These are phyloP conservation scores for Cadophora gregata DNA, from an alignment of 2,329 filamentous ascomycete genomes.

Conservation along the genomic window DNA sequence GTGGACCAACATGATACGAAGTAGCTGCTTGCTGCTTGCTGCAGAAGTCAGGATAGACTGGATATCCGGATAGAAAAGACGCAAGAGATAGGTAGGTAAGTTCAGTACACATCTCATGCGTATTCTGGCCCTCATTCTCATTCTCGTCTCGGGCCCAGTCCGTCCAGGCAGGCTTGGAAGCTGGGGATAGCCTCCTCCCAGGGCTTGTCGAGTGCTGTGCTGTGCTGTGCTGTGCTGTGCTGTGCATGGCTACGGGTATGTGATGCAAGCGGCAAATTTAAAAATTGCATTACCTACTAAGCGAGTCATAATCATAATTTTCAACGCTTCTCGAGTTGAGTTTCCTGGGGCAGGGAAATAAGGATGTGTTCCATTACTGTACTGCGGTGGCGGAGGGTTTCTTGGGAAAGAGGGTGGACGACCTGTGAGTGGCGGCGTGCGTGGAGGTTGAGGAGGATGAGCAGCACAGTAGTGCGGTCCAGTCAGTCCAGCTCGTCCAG, in stretches of 20 bases:
- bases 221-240: background rate
- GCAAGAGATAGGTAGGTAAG: background rate
- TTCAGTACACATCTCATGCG: background rate
- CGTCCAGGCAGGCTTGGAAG: constrained; percentile 14
- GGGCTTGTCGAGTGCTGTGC: background rate
- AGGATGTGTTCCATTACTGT: background rate
- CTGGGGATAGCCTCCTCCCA: constrained; percentile 12
- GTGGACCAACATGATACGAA: constrained; percentile 9
- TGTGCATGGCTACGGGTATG: constrained; percentile 14
- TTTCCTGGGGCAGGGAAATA: constrained; percentile 5
- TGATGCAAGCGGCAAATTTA: constrained; percentile 14
- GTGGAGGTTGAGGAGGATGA: constrained; percentile 5
- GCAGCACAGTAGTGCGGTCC: background rate
- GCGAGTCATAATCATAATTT: background rate
- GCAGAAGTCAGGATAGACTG: constrained; percentile 9
- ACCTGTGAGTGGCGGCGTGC: constrained; percentile 14
- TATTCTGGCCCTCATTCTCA: background rate
- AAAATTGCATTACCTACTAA: no score
- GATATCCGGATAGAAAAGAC: background rate
- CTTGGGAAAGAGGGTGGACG: background rate
- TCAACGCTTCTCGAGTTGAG: constrained; percentile 10
- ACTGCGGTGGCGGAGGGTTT: background rate
- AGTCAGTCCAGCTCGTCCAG: no score
- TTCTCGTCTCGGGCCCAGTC: constrained; percentile 10
- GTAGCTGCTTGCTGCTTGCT: background rate